Evolutionary conservation across 352 stramenopile species (phyloP).

Genomic region (Pythium rishiriense): DNA sequence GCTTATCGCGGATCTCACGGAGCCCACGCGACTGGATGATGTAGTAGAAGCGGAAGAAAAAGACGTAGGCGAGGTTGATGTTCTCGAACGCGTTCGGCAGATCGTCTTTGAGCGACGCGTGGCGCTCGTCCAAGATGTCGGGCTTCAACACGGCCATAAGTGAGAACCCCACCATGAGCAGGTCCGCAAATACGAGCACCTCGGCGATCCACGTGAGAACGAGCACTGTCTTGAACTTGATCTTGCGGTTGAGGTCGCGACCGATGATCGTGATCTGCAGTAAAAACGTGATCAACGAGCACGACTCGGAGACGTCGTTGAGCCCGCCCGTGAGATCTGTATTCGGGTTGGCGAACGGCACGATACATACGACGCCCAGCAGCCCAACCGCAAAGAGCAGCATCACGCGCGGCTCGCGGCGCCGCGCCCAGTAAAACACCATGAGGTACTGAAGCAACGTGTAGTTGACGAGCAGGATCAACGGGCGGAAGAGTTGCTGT

Average conservation of each 20-base stretch:
- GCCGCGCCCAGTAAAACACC: constrained; percentile 15
- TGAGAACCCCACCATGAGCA: constrained; percentile 14
- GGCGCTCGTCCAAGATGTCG: background rate
- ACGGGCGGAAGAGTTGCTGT: background rate
- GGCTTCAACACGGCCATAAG: constrained; percentile 10
- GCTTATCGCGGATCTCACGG: constrained; percentile 16
- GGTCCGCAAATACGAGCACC: constrained; percentile 12
- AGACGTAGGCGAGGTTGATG: constrained; percentile 33
- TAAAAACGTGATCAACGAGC: constrained; percentile 22
- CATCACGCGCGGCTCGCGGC: constrained; percentile 3
- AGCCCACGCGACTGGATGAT: constrained; percentile 11
- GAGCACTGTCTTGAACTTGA: constrained; percentile 26
- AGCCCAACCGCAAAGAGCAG: constrained; percentile 9
- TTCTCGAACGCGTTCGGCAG: constrained; percentile 32
- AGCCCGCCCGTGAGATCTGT: constrained; percentile 22
- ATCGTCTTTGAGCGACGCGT: constrained; percentile 6
- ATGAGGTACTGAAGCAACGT: constrained; percentile 23
- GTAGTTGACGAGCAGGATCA: constrained; percentile 20
- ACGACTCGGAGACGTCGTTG: constrained; percentile 29
- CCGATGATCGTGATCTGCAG: constrained; percentile 28
- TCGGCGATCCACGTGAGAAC: constrained; percentile 15
- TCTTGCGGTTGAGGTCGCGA: constrained; percentile 31
- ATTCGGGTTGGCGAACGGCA: constrained; percentile 14
- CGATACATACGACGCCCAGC: constrained; percentile 5
- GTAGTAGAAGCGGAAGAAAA: constrained; percentile 44